phyloP scores from a whole-genome alignment of 257 asterid genomes.

The Primulina huaijiensis region DNA sequence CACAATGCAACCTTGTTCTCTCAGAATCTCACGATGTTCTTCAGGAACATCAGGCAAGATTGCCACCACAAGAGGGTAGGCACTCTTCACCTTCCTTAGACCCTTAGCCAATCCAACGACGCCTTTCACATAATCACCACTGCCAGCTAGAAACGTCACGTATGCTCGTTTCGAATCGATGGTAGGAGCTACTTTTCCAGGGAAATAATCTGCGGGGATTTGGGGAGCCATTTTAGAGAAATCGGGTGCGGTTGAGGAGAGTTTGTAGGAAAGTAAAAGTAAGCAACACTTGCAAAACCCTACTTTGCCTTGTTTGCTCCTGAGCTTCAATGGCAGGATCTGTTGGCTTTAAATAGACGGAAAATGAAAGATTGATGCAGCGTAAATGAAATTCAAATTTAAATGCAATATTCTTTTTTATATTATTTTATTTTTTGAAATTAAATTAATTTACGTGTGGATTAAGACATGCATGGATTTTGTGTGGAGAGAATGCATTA shows the following conservation, averaged over 20 bases:
- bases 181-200: background rate
- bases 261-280: background rate
- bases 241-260: background rate
- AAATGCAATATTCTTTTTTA: background rate
- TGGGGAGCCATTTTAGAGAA: background rate
- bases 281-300: slow-evolving; percentile 1
- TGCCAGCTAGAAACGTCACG: slow-evolving; percentile 42
- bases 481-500: slow-evolving; percentile 6
- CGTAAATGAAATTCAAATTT: slow-evolving; percentile 9
- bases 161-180: slow-evolving; percentile 20
- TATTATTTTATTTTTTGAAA: background rate
- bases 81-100: slow-evolving; percentile 37
- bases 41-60: slow-evolving; percentile 48
- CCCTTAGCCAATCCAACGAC: slow-evolving; percentile 47
- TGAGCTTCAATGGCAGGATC: background rate
- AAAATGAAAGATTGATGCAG: background rate
- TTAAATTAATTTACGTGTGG: background rate
- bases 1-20: slow-evolving; percentile 42
- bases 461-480: background rate
- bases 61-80: slow-evolving; percentile 43
- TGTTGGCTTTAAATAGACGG: slow-evolving; percentile 1
- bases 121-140: slow-evolving; percentile 42
- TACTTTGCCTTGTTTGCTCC: background rate
- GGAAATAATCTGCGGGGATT: background rate
- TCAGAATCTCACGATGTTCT: slow-evolving; percentile 42